Percentiles rank a stretch among this genome's conserved stretches.
phyloP scores from a whole-genome alignment of 306 rosid species.

The Vachellia pachyceras region DNA sequence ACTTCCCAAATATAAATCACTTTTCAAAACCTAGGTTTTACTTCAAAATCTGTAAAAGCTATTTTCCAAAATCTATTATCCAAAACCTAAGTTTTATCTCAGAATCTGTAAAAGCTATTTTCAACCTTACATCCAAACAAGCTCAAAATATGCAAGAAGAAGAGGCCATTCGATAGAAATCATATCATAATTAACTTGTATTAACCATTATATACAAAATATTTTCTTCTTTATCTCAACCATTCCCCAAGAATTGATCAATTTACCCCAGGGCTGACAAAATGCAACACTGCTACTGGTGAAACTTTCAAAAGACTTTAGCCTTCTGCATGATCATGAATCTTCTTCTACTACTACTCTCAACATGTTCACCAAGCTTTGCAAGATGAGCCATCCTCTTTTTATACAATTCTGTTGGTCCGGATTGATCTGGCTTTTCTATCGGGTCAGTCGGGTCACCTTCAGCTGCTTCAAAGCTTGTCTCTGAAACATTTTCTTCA shows the following conservation, averaged over 20 bases:
- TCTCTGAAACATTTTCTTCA: conserved; percentile 23
- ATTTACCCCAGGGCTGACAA: neutral
- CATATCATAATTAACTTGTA: too few relatives aligned
- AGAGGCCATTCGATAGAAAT: too few relatives aligned
- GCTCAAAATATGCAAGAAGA: too few relatives aligned
- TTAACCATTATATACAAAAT: neutral
- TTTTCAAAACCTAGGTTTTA: too few relatives aligned
- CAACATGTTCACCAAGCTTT: conserved; percentile 61
- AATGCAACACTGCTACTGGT: neutral
- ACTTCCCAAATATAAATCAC: too few relatives aligned
- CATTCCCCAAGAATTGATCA: neutral
- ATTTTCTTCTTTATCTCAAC: neutral
- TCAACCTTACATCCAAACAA: too few relatives aligned
- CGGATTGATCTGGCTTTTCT: conserved; percentile 12
- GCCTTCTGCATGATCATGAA: conserved; percentile 61
- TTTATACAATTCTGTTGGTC: conserved; percentile 50
- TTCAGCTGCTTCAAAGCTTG: conserved; percentile 35
- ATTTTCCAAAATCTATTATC: too few relatives aligned
- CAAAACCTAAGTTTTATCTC: too few relatives aligned
- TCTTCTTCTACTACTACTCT: conserved; percentile 59
- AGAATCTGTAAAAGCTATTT: too few relatives aligned
- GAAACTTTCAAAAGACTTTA: conserved; percentile 41
- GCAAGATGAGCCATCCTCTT: conserved; percentile 63
- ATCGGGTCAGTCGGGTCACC: conserved; percentile 19
- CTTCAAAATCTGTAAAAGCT: too few relatives aligned